Conservation (phyloP, 805 yeast genomes). For the Candida peoriensis region DNA sequence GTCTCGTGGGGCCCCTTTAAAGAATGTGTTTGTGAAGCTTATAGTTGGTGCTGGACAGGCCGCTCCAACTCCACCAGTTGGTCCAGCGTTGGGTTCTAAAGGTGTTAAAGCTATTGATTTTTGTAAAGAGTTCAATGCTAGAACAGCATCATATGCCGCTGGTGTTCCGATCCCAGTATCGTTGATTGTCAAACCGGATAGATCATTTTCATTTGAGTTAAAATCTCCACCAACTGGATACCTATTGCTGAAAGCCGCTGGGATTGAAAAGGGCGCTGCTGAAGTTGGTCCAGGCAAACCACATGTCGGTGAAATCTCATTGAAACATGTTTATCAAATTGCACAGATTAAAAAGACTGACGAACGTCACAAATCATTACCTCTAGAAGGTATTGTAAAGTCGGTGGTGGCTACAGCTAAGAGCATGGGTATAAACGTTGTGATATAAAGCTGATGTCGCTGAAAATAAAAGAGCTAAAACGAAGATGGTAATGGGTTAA, state of each 20-base stretch:
- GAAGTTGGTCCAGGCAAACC: constrained; percentile 48
- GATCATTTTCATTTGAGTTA: constrained; percentile 80
- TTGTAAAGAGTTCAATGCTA: constrained; percentile 96
- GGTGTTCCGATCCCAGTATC: constrained; percentile 89
- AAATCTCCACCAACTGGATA: constrained; percentile 91
- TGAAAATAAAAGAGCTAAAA: neutral
- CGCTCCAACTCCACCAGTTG: constrained; percentile 98
- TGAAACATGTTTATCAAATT: constrained; percentile 91
- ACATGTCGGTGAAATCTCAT: constrained; percentile 58
- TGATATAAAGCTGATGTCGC: no score
- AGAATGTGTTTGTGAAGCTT: constrained; percentile 67
- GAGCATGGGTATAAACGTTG: constrained; percentile 81
- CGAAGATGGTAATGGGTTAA: no score
- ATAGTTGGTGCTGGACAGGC: constrained; percentile 98
- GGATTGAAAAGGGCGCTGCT: constrained; percentile 73
- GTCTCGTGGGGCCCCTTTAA: constrained; percentile 21
- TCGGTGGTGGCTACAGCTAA: constrained; percentile 85
- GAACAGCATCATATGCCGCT: constrained; percentile 81
- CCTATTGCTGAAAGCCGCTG: constrained; percentile 77
- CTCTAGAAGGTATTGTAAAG: constrained; percentile 72
- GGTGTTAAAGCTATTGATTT: constrained; percentile 99
- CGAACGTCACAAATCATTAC: constrained; percentile 64
- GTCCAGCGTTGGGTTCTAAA: constrained; percentile 97
- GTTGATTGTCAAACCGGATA: constrained; percentile 85
- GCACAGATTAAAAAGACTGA: constrained; percentile 92